Conservation (phyloP, 345 rosid species). For the Erucastrum elatum region DNA sequence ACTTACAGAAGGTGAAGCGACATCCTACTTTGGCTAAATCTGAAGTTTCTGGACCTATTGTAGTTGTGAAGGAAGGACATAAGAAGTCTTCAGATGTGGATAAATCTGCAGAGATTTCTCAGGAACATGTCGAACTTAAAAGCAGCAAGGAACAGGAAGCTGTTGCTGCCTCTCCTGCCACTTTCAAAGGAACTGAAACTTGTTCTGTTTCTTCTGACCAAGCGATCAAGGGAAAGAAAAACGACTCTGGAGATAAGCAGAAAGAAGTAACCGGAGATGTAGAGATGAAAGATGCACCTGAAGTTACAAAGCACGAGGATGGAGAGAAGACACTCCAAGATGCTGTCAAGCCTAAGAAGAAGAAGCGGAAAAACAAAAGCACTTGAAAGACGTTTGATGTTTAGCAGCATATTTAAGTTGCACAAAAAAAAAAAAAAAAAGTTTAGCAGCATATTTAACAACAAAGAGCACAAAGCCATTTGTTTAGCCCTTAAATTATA, state of each 20-base stretch:
- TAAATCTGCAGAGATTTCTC: conserved; percentile 25
- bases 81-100: conserved; percentile 21
- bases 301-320: conserved; percentile 30
- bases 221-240: conserved; percentile 27
- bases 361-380: conserved; percentile 64
- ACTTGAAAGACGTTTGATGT: conserved; percentile 5
- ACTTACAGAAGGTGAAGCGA: conserved; percentile 89
- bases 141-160: conserved; percentile 21
- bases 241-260: neutral
- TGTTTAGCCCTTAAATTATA: neutral
- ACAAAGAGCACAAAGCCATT: neutral
- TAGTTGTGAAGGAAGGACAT: conserved; percentile 21
- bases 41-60: conserved; percentile 34
- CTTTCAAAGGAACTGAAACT: conserved; percentile 21
- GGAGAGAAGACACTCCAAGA: conserved; percentile 68
- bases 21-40: conserved; percentile 42
- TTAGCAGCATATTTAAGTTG: neutral
- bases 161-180: neutral
- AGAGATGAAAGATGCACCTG: conserved; percentile 29
- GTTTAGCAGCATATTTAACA: neutral
- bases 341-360: conserved; percentile 79
- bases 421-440: too few species aligned
- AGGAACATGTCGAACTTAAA: conserved; percentile 35
- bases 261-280: conserved; percentile 22
- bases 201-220: conserved; percentile 4